phyloP scores from a whole-genome alignment of 768 basidiomycete species.

The Pholiota conissans region DNA sequence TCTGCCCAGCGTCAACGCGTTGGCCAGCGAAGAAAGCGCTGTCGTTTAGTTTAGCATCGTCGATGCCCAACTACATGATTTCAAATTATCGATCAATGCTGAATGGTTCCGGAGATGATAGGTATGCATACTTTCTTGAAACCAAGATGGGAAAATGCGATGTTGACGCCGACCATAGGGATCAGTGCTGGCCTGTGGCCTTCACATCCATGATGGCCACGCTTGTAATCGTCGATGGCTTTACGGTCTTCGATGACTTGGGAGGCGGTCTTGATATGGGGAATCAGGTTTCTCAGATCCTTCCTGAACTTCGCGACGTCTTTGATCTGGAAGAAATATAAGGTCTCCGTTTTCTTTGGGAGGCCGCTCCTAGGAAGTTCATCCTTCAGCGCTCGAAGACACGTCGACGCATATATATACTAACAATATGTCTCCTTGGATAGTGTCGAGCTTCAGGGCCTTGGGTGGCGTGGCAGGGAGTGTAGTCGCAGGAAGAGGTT shows the following conservation, averaged over 20 bases:
- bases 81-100: background rate
- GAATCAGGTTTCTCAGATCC: conserved; percentile 39
- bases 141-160: conserved; percentile 53
- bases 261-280: conserved; percentile 45
- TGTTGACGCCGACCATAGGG: conserved; percentile 46
- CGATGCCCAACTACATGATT: conserved; percentile 35
- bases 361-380: conserved; percentile 44
- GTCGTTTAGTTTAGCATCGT: conserved; percentile 33
- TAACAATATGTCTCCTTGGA: conserved; percentile 2
- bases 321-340: conserved; percentile 53
- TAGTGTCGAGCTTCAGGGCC: background rate
- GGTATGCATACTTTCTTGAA: conserved; percentile 33
- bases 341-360: conserved; percentile 53
- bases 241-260: conserved; percentile 43
- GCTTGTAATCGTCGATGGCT: conserved; percentile 39
- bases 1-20: conserved; percentile 21
- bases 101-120: background rate
- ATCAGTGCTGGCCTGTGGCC: conserved; percentile 25
- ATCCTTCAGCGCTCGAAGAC: no score
- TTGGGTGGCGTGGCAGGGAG: background rate
- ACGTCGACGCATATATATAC: background rate
- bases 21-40: background rate
- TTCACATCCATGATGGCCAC: conserved; percentile 21
- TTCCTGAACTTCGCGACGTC: conserved; percentile 42
- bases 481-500: background rate